phyloP scores from a whole-genome alignment of 345 rosid species.

The Moricandia moricandioides region DNA sequence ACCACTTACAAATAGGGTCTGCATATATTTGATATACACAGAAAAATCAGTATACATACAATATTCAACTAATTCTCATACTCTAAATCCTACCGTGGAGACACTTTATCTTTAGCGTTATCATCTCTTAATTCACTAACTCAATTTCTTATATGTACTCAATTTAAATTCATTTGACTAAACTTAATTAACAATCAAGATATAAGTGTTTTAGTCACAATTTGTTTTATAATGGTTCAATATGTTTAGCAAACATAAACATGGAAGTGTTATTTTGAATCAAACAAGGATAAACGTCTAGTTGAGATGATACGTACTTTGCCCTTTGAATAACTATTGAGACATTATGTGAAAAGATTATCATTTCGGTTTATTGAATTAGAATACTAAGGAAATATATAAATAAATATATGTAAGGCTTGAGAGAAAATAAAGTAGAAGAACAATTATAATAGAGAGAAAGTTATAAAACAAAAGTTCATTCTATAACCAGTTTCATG shows the following conservation, averaged over 20 bases:
- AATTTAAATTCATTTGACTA: background rate
- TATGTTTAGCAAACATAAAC: background rate
- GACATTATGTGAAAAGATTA: background rate
- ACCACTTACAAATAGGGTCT: no score
- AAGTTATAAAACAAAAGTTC: background rate
- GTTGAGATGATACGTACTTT: constrained; percentile 4
- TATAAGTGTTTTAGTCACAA: background rate
- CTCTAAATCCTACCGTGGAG: background rate
- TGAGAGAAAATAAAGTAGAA: background rate
- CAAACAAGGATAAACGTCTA: background rate
- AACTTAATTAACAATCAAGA: constrained; percentile 3
- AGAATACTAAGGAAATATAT: background rate
- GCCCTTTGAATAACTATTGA: constrained; percentile 29
- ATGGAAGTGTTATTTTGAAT: background rate
- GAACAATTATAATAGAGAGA: background rate
- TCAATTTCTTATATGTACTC: background rate
- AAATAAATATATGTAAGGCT: background rate
- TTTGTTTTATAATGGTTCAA: background rate
- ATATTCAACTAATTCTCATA: no score
- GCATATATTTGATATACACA: no score
- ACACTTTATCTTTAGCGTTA: background rate
- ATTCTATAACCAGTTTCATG: background rate
- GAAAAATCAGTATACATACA: no score
- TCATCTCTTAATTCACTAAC: background rate
- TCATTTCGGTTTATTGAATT: background rate